Base-by-base conservation (phyloP, 768 basidiomycete species). In the Nidula microcarpa region DNA sequence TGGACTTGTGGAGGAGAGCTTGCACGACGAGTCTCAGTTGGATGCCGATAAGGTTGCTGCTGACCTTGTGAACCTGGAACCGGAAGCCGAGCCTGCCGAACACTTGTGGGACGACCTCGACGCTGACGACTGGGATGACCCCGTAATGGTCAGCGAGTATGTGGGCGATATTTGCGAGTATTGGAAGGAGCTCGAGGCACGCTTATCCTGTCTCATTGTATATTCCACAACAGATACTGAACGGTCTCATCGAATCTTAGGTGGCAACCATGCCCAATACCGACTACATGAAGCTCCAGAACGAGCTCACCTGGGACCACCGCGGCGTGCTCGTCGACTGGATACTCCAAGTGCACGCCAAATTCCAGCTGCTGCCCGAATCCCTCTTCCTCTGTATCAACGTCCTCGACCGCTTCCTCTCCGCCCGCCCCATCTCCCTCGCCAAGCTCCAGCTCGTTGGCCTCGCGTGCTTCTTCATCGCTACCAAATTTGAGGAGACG, bases 401-500 rank as follows among this genome's bases (percentile, higher is more conserved):
- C 74, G 84, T 97, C 63, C 82, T 95, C 51, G 86, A 88, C 62
- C 83, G 87, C 49, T 87, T 89, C 72, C 76, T 89, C 14, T 81
- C 80, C 13, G 67, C 74, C 35, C 88, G 93, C 10, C 80, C 84
- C 47, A 85, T 94, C 56, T 87, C 90, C 1, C 74, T 94, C 33
- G 74, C 82, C 55, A 95, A 94, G 67, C 80, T 96, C 34, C 95
- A 97, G 67, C 85, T 97, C 36, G 92, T 97, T 53, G 95, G 95
- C 53, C 78, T 94, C 49, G 86, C 91, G 2, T 86, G 87, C 54
- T 81, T 98, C 60, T 90, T 96, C 71, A 75, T 97, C 59, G 84
- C 95, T 0, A 82, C 91, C 36, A 98, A 98, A 68, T 92, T 88
- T 56, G 95, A 98, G 68, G 94, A 97, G 68, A 93, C 93, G 41